phyloP scores from a whole-genome alignment of 2,329 filamentous ascomycete species.

The Emergomyces orientalis region DNA sequence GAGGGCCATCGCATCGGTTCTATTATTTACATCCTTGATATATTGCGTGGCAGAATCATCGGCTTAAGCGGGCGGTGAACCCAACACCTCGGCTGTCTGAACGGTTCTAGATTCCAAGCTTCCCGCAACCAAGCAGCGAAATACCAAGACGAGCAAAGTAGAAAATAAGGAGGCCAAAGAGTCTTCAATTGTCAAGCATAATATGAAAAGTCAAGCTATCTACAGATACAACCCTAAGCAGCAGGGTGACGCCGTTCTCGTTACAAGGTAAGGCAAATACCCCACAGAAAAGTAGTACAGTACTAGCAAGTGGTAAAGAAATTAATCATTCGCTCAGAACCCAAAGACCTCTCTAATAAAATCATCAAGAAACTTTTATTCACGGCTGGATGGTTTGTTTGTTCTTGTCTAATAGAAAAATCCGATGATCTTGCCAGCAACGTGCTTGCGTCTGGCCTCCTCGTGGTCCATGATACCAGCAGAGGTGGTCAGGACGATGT shows the following conservation, averaged over 20 bases:
- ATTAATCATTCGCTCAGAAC: background rate
- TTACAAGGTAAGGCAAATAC: background rate
- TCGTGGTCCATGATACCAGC: constrained; percentile 99
- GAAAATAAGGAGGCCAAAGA: background rate
- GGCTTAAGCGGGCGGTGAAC: constrained; percentile 6
- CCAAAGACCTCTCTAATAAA: constrained; percentile 2
- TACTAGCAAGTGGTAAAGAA: background rate
- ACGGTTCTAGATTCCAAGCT: background rate
- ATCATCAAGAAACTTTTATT: constrained; percentile 8
- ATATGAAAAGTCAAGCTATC: background rate
- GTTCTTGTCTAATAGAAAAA: constrained; percentile 80
- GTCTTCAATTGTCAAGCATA: background rate
- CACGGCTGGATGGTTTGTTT: background rate
- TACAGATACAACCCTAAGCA: background rate
- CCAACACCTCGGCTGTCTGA: constrained; percentile 10
- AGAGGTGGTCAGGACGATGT: constrained; percentile 97
- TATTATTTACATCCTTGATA: background rate
- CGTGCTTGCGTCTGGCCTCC: constrained; percentile 98
- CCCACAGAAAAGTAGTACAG: background rate
- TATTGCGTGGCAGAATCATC: constrained; percentile 7
- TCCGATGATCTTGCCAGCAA: constrained; percentile 97
- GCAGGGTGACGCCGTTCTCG: background rate
- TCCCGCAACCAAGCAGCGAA: background rate
- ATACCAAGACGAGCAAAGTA: background rate
- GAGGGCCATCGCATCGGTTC: background rate